Percentiles rank a stretch among this genome's conserved stretches.
phyloP scores from a whole-genome alignment of 1,284 basidiomycete genomes.

The Amylostereum areolatum region DNA sequence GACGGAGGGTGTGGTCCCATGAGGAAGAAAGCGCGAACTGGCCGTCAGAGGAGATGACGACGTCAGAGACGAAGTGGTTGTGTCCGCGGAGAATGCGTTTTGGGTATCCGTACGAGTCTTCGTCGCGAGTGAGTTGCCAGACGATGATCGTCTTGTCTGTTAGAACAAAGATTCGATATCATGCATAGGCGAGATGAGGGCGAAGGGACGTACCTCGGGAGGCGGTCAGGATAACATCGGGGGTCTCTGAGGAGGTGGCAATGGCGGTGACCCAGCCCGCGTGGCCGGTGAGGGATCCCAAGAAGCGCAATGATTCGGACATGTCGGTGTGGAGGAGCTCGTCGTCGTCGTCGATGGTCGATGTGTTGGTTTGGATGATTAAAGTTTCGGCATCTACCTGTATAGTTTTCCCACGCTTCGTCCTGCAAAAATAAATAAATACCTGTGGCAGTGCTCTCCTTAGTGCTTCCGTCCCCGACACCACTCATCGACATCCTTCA shows the following conservation, averaged over 20 bases:
- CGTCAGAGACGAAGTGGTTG: slow-evolving; percentile 99
- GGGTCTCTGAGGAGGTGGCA: slow-evolving; percentile 95
- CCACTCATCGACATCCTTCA: too few relatives aligned
- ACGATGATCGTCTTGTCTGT: slow-evolving; percentile 99
- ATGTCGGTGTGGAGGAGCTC: slow-evolving; percentile 40
- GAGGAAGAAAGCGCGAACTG: slow-evolving; percentile 99
- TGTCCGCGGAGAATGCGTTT: slow-evolving; percentile 98
- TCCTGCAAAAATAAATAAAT: background rate
- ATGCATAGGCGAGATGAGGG: slow-evolving; percentile 14
- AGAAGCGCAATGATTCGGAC: slow-evolving; percentile 86
- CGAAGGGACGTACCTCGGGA: slow-evolving; percentile 73
- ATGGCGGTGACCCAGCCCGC: slow-evolving; percentile 96
- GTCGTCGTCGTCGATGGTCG: slow-evolving; percentile 30
- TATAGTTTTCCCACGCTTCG: slow-evolving; percentile 31
- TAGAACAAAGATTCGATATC: slow-evolving; percentile 11
- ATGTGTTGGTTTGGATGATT: slow-evolving; percentile 6
- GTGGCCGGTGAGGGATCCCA: slow-evolving; percentile 92
- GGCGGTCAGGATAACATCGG: slow-evolving; percentile 94
- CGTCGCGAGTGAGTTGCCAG: slow-evolving; percentile 97
- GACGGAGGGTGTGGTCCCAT: slow-evolving; percentile 99
- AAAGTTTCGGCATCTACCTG: slow-evolving; percentile 16
- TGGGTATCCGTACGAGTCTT: slow-evolving; percentile 88
- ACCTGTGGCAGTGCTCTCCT: too few relatives aligned
- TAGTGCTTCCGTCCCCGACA: too few relatives aligned
- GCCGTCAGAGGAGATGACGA: slow-evolving; percentile 97